A percentile compares a stretch with the other conserved stretches of the same genome.
phyloP scores from a whole-genome alignment of 371 early-diverging fungal species.

The Quaeritorhiza haematococci region DNA sequence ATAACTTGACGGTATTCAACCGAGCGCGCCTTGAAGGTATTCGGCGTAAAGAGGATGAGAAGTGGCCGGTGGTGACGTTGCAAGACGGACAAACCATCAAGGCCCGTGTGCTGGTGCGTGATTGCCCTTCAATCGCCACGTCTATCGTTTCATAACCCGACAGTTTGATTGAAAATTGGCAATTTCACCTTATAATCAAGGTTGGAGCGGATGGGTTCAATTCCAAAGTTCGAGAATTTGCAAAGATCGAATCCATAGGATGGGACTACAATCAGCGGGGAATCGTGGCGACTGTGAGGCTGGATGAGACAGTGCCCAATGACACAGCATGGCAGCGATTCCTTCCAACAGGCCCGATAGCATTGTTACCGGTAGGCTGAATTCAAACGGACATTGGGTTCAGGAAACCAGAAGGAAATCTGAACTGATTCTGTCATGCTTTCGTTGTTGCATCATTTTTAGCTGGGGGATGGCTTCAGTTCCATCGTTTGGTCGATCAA shows the following conservation, averaged over 20 bases:
- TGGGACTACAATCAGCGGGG: conserved; percentile 86
- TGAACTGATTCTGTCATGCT: no score
- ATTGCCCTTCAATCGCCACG: not conserved
- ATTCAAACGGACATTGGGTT: not conserved
- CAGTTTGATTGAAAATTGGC: not conserved
- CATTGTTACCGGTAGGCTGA: conserved; percentile 75
- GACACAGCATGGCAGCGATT: conserved; percentile 89
- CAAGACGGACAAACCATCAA: conserved; percentile 49
- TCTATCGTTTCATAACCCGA: not conserved
- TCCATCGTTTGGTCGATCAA: conserved; percentile 91
- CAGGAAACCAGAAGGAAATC: no score
- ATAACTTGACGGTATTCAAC: conserved; percentile 40
- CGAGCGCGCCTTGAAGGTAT: not conserved
- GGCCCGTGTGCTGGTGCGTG: conserved; percentile 51
- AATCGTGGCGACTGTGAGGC: conserved; percentile 81
- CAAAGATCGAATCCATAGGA: conserved; percentile 76
- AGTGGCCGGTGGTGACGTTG: conserved; percentile 61
- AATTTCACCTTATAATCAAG: conserved; percentile 22
- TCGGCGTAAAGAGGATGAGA: conserved; percentile 21
- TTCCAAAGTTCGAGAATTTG: conserved; percentile 79
- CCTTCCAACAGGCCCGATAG: conserved; percentile 89
- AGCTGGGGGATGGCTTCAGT: conserved; percentile 46
- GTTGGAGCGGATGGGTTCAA: conserved; percentile 91
- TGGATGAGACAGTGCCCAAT: conserved; percentile 37
- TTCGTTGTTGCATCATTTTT: no score